Base-by-base conservation (phyloP, 176 grass and related monocot species). In the Musa troglodytarum region DNA sequence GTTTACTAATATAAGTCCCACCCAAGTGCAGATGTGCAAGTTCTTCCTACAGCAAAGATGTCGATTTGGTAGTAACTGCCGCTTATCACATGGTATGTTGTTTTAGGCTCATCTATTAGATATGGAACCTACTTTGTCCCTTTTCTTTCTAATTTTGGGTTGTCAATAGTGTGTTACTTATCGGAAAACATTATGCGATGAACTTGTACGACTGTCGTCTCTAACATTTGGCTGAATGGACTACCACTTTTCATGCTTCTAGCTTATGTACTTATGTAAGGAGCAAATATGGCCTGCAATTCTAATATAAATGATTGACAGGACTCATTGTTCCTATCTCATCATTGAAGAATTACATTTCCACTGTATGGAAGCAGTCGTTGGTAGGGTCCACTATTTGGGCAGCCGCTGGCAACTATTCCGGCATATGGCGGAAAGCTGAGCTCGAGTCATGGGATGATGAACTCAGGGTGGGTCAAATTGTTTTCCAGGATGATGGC, bases 21-120 rank as follows among this genome's bases (percentile, higher is more conserved):
- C 68, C 82, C 34, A 85, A 88, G 76, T 83, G 83, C 88, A 98
- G 94, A 98, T 91, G 87, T 98, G 94, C 85, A 93, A 88, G 90
- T 98, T 98, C 84, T 98, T 98, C 90, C 94, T 87, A 73, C 94
- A 98, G 80, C 90, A 98, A 82, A 87, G 94, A 90, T 98, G 94
- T 87, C 86, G 90, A 68, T 98, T 93, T 86, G 90, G 79, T 85
- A 90, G 83, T 82, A 97, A 88, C 82, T 97, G 94, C 86, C 86
- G 94, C 74, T 79, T 89, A 79, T 97, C 94, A 69, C 94, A 97
- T 89, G 94, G 94, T 97, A 88, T 90, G 90, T 92, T 76, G 29
- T 59, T 53, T 83, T 85, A 74, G 72, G 77, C 70, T 72, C 63
- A 73, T 63, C 2, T 21, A 64, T 23, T 34, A 26, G 57, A 71